Conservation (phyloP, 1,284 basidiomycete genomes). For the Trametes sp. region DNA sequence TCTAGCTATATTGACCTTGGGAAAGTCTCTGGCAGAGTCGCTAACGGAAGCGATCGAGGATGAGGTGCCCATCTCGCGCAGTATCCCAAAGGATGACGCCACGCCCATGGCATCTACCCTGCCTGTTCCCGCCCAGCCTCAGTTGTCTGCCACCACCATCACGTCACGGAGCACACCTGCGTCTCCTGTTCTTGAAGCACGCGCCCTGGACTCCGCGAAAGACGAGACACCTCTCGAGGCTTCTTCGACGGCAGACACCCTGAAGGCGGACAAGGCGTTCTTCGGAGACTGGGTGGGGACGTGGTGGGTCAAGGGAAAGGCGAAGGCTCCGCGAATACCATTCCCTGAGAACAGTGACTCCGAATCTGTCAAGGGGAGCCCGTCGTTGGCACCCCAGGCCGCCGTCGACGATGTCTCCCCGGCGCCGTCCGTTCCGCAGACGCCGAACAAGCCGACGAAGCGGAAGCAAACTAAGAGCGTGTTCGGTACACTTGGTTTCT, state of each 20-base stretch:
- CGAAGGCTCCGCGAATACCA: slow-evolving; percentile 31
- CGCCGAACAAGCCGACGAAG: slow-evolving; percentile 38
- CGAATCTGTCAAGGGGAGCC: slow-evolving; percentile 30
- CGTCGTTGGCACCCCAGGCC: slow-evolving; percentile 3
- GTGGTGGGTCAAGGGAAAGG: slow-evolving; percentile 57
- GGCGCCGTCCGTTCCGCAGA: slow-evolving; percentile 22
- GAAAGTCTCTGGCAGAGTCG: slow-evolving; percentile 71
- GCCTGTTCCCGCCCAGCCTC: slow-evolving; percentile 12
- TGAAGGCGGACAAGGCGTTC: slow-evolving; percentile 38
- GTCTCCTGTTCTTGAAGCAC: slow-evolving; percentile 15
- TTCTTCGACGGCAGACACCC: not conserved
- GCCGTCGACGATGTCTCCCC: slow-evolving; percentile 26
- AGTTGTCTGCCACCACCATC: slow-evolving; percentile 19
- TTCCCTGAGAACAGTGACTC: slow-evolving; percentile 21
- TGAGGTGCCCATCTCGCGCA: slow-evolving; percentile 50
- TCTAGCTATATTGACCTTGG: slow-evolving; percentile 7
- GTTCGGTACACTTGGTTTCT: slow-evolving; percentile 74
- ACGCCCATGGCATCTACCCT: slow-evolving; percentile 29
- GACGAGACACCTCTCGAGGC: not conserved
- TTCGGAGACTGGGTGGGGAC: slow-evolving; percentile 73
- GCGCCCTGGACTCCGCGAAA: not conserved
- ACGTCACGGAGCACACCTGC: slow-evolving; percentile 14
- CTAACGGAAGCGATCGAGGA: slow-evolving; percentile 77
- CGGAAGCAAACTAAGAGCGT: slow-evolving; percentile 65
- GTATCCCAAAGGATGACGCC: slow-evolving; percentile 45